phyloP scores from a whole-genome alignment of 805 yeast genomes.

The Limtongozyma cylindracea region DNA sequence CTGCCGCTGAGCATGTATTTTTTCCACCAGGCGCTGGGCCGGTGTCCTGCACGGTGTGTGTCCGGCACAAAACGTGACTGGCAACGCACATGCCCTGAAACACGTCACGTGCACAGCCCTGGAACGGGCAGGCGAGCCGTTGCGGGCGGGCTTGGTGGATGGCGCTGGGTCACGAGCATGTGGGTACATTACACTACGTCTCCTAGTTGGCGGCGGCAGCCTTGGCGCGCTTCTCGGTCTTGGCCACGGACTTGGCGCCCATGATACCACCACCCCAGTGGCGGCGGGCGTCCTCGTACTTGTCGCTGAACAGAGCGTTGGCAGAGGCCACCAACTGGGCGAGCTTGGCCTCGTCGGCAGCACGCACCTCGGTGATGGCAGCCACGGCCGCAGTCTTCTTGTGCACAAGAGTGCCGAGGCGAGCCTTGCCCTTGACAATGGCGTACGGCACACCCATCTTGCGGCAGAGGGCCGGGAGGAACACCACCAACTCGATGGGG shows the following conservation, averaged over 20 bases:
- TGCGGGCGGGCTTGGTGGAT: too few relatives aligned
- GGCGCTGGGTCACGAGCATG: too few relatives aligned
- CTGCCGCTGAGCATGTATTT: too few relatives aligned
- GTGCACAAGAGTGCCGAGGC: constrained; percentile 94
- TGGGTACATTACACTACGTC: too few relatives aligned
- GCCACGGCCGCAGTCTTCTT: constrained; percentile 94
- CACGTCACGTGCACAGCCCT: too few relatives aligned
- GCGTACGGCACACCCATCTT: constrained; percentile 99
- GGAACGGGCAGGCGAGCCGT: too few relatives aligned
- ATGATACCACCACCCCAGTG: constrained; percentile 99
- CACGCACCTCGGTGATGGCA: constrained; percentile 83
- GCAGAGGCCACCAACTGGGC: constrained; percentile 83
- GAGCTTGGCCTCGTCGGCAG: constrained; percentile 88
- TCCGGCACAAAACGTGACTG: too few relatives aligned
- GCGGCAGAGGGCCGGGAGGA: constrained; percentile 80
- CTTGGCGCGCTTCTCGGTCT: constrained; percentile 23
- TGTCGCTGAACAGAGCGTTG: constrained; percentile 79
- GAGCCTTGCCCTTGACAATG: constrained; percentile 93
- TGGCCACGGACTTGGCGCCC: constrained; percentile 83
- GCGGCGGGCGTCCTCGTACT: constrained; percentile 89
- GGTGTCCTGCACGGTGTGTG: too few relatives aligned
- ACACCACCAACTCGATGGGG: constrained; percentile 39
- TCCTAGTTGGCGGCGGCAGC: too few relatives aligned
- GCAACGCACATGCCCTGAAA: too few relatives aligned
- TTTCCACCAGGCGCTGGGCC: too few relatives aligned